Conservation (phyloP, 192 early-diverging fungal species). For the Coemansia sp. region DNA sequence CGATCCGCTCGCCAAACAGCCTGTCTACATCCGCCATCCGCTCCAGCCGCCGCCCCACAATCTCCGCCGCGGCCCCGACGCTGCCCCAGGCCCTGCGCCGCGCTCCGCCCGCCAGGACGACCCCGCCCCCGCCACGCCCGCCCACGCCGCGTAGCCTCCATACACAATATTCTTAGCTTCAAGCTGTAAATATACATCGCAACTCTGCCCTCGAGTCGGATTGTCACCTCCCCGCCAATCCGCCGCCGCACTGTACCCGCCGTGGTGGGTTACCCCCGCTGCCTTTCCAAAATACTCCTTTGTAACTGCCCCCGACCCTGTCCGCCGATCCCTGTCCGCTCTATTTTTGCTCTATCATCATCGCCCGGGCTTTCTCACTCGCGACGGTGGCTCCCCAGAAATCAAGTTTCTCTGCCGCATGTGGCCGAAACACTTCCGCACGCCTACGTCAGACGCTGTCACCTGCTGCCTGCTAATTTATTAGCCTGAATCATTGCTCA, state of each 20-base stretch:
- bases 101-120: background rate
- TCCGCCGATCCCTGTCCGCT: background rate
- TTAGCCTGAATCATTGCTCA: background rate
- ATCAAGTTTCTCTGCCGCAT: background rate
- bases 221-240: background rate
- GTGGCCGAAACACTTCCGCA: background rate
- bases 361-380: background rate
- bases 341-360: background rate
- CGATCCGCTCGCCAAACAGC: conserved; percentile 13
- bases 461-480: background rate
- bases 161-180: conserved; percentile 12
- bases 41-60: conserved; percentile 40
- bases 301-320: conserved; percentile 8
- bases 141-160: conserved; percentile 1
- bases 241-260: background rate
- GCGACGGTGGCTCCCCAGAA: background rate
- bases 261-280: background rate
- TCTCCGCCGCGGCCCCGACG: conserved; percentile 21
- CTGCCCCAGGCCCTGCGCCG: conserved; percentile 7
- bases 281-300: background rate
- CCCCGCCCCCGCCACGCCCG: conserved; percentile 10
- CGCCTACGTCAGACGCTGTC: background rate
- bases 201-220: background rate
- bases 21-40: conserved; percentile 26
- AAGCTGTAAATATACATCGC: conserved; percentile 10